Evolutionary conservation across 208 protist species (phyloP).

Genomic region (Leishmania major): DNA sequence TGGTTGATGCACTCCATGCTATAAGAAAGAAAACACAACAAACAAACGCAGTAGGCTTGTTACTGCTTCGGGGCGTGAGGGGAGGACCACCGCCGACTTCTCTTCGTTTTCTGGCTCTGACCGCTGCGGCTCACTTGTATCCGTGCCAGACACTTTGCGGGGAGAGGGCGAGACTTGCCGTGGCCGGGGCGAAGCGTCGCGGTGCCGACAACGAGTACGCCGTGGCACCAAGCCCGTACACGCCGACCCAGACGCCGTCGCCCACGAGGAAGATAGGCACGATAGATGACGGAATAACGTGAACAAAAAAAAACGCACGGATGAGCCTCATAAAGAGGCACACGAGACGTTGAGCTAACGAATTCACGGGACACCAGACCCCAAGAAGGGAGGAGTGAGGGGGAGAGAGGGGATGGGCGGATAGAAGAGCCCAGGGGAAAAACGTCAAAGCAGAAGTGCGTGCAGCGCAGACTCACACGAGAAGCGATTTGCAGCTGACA

Average conservation of each 20-base stretch:
- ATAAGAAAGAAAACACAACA: background rate
- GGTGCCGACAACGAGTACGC: background rate
- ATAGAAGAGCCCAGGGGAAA: background rate
- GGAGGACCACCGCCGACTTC: background rate
- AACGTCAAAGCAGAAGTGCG: background rate
- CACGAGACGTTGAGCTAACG: background rate
- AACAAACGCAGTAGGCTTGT: background rate
- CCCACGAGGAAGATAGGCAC: background rate
- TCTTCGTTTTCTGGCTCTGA: background rate
- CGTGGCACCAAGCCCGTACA: background rate
- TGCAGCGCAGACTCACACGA: conserved; percentile 81
- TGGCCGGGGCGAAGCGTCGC: background rate
- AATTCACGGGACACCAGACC: background rate
- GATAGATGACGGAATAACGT: background rate
- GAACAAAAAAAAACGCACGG: background rate
- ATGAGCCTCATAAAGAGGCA: background rate
- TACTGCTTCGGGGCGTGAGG: background rate
- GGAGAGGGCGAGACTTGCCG: background rate
- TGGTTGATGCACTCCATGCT: background rate
- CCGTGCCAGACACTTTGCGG: background rate
- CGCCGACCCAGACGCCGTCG: background rate
- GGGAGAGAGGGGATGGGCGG: background rate
- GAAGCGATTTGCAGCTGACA: too few species aligned
- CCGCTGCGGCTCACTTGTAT: background rate
- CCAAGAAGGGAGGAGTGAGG: background rate